Evolutionary conservation across 2,329 filamentous ascomycete genomes (phyloP).

Genomic region (Trichoderma hamatum): DNA sequence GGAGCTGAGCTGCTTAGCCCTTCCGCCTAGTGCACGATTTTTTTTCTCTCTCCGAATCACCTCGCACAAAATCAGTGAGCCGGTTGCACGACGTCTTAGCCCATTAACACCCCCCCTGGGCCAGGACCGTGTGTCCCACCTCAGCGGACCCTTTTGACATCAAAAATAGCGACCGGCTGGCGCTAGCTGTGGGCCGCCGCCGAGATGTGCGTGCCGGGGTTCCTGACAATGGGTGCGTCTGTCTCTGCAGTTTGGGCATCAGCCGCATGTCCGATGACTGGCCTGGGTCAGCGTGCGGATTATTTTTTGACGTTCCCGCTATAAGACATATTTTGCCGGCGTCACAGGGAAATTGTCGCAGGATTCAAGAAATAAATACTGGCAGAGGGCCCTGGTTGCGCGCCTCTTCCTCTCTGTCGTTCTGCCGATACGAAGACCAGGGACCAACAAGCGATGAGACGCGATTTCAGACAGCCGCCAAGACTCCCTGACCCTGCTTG

Average conservation of each 20-base stretch:
- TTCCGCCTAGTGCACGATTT: slow-evolving; percentile 6
- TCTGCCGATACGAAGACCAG: slow-evolving; percentile 23
- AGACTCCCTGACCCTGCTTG: slow-evolving; percentile 16
- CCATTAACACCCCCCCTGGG: slow-evolving; percentile 23
- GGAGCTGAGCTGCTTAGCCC: slow-evolving; percentile 19
- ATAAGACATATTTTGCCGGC: not conserved
- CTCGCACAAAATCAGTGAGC: not conserved
- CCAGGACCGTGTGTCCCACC: slow-evolving; percentile 24
- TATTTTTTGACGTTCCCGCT: not conserved
- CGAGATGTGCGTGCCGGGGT: slow-evolving; percentile 25
- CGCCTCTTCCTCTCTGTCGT: not conserved
- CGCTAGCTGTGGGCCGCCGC: slow-evolving; percentile 15
- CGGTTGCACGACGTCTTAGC: not conserved
- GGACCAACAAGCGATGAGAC: slow-evolving; percentile 17
- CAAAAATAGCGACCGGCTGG: slow-evolving; percentile 27
- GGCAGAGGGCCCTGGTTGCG: not conserved
- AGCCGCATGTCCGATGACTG: slow-evolving; percentile 18
- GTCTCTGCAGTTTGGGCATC: not conserved
- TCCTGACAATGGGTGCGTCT: slow-evolving; percentile 18
- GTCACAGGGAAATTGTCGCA: not conserved
- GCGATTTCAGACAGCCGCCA: not conserved
- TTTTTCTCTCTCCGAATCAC: slow-evolving; percentile 23
- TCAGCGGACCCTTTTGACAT: slow-evolving; percentile 24
- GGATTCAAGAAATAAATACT: not conserved
- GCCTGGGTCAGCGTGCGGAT: slow-evolving; percentile 3